Conservation (phyloP, 495 filamentous ascomycete species). For the Lasiosphaeria miniovina region DNA sequence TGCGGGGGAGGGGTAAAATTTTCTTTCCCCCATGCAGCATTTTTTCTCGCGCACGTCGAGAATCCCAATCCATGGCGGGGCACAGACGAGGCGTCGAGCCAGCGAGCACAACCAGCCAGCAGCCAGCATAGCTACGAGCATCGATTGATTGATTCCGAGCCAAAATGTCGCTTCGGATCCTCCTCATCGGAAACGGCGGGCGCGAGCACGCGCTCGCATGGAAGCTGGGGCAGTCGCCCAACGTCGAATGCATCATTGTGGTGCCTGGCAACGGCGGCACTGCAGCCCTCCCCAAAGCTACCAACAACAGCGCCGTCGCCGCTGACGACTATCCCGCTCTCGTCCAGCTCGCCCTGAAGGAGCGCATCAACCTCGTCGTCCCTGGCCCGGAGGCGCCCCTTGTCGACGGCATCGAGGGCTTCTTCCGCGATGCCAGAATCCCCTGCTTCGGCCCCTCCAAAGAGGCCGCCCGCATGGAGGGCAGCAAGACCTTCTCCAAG, state of each 20-base stretch:
- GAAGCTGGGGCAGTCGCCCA: conserved; percentile 81
- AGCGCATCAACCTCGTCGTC: conserved; percentile 78
- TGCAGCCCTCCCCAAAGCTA: conserved; percentile 63
- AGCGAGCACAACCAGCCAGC: conserved; percentile 4
- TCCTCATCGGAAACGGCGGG: conserved; percentile 90
- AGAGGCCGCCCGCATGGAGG: conserved; percentile 86
- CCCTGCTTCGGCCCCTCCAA: conserved; percentile 83
- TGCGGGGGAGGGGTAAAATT: conserved; percentile 39
- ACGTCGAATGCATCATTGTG: conserved; percentile 61
- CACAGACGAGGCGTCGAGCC: not conserved
- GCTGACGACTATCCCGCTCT: conserved; percentile 75
- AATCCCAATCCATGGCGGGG: not conserved
- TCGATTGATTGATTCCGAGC: conserved; percentile 3
- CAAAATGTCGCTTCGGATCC: conserved; percentile 52
- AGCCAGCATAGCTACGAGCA: not conserved
- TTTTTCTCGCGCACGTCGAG: not conserved
- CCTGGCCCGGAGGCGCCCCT: conserved; percentile 91
- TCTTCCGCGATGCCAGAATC: conserved; percentile 76
- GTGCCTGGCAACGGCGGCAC: conserved; percentile 91
- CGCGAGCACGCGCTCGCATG: conserved; percentile 93
- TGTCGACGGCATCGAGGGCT: conserved; percentile 84
- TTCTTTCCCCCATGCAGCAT: conserved; percentile 26
- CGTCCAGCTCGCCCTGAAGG: conserved; percentile 67
- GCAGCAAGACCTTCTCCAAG: conserved; percentile 94
- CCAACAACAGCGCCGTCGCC: conserved; percentile 64